Evolutionary conservation across 2,329 filamentous ascomycete species (phyloP).

Genomic region (Ophiostoma angusticollis): DNA sequence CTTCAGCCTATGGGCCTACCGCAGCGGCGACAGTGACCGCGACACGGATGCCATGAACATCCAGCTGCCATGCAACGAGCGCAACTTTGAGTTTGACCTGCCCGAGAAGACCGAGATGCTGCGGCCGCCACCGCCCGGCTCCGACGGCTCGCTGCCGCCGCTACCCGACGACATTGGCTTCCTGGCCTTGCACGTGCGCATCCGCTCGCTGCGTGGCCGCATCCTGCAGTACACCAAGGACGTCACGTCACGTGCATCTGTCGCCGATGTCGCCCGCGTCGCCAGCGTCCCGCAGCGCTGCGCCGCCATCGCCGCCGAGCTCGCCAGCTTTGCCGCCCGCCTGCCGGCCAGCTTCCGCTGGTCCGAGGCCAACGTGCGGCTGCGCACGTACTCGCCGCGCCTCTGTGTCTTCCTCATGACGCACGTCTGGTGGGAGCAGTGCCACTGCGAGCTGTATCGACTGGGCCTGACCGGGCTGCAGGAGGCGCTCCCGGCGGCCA

Average conservation of each 20-base stretch:
- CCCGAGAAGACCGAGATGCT: slow-evolving; percentile 41
- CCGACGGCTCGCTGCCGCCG: slow-evolving; percentile 29
- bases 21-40: slow-evolving; percentile 21
- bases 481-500: slow-evolving; percentile 33
- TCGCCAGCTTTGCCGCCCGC: slow-evolving; percentile 38
- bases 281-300: slow-evolving; percentile 28
- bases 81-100: slow-evolving; percentile 43
- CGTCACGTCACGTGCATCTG: slow-evolving; percentile 12
- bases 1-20: slow-evolving; percentile 30
- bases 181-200: slow-evolving; percentile 42
- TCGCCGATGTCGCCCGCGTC: neutral
- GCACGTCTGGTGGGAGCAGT: slow-evolving; percentile 47
- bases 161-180: slow-evolving; percentile 42
- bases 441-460: slow-evolving; percentile 44
- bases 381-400: slow-evolving; percentile 43
- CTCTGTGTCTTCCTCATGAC: slow-evolving; percentile 48
- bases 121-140: slow-evolving; percentile 28
- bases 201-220: slow-evolving; percentile 40
- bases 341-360: slow-evolving; percentile 44
- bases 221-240: slow-evolving; percentile 42
- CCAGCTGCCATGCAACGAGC: slow-evolving; percentile 36
- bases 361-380: slow-evolving; percentile 41
- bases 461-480: slow-evolving; percentile 38
- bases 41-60: slow-evolving; percentile 26
- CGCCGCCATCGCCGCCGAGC: slow-evolving; percentile 32